Evolutionary conservation across 805 yeast species (phyloP).

Genomic region (Tetrapisispora taiwanensis): DNA sequence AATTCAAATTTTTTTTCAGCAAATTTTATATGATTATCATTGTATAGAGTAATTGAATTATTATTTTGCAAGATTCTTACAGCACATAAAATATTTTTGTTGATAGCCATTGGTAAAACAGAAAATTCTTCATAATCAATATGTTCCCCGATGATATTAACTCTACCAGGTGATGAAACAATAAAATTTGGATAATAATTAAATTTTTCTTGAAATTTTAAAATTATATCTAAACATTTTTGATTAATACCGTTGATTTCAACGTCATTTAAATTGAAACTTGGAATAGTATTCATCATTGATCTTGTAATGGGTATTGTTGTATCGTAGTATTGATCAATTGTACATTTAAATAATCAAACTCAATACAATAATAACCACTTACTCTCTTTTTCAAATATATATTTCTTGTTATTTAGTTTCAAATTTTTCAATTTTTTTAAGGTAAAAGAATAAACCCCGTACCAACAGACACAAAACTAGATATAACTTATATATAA

Average conservation of each 20-base stretch:
- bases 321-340: too few relatives aligned
- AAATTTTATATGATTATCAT: conserved; percentile 31
- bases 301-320: too few relatives aligned
- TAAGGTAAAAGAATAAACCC: too few relatives aligned
- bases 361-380: too few relatives aligned
- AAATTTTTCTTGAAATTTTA: conserved; percentile 20
- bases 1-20: conserved; percentile 30
- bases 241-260: not conserved
- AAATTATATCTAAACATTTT: conserved; percentile 8
- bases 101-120: conserved; percentile 66
- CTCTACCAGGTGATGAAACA: conserved; percentile 66
- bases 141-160: conserved; percentile 66
- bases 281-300: not conserved
- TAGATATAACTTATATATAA: too few relatives aligned
- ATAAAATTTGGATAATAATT: conserved; percentile 34
- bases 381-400: too few relatives aligned
- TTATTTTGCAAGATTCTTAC: conserved; percentile 26
- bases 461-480: too few relatives aligned
- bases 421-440: too few relatives aligned
- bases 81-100: conserved; percentile 50
- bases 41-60: conserved; percentile 4
- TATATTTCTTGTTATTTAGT: too few relatives aligned
- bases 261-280: not conserved
- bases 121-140: conserved; percentile 60
- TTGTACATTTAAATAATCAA: too few relatives aligned